phyloP scores from a whole-genome alignment of 2,329 filamentous ascomycete species.

The Talaromyces sp. region DNA sequence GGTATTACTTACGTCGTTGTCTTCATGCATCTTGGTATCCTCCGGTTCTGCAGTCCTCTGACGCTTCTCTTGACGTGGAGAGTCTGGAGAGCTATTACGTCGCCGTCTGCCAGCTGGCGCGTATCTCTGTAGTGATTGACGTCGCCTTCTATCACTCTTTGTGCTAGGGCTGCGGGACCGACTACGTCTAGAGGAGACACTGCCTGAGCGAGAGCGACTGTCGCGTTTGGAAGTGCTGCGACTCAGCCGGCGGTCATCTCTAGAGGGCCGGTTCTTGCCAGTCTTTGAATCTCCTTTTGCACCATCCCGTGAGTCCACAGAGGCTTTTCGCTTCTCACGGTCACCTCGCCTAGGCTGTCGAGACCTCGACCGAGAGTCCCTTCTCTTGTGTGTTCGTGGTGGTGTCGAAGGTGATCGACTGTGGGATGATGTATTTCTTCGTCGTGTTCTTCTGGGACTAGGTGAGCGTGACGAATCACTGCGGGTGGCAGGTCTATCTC shows the following conservation, averaged over 20 bases:
- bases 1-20: constrained; percentile 8
- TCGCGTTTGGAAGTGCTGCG: constrained; percentile 25
- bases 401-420: constrained; percentile 32
- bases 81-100: constrained; percentile 39
- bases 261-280: constrained; percentile 43
- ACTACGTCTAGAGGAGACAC: constrained; percentile 37
- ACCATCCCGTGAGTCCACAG: constrained; percentile 34
- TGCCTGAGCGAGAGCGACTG: constrained; percentile 27
- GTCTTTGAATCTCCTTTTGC: constrained; percentile 40
- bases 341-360: constrained; percentile 20
- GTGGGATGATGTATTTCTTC: constrained; percentile 35
- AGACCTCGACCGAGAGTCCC: constrained; percentile 32
- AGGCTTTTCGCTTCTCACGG: constrained; percentile 40
- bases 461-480: constrained; percentile 51
- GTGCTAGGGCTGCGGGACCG: constrained; percentile 26
- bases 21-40: constrained; percentile 17
- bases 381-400: constrained; percentile 28
- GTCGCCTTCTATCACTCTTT: constrained; percentile 34
- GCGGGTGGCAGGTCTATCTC: constrained; percentile 45
- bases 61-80: constrained; percentile 36
- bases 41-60: constrained; percentile 36
- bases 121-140: constrained; percentile 43
- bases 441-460: constrained; percentile 46
- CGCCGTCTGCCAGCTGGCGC: constrained; percentile 36
- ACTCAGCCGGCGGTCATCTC: constrained; percentile 39